phyloP scores from a whole-genome alignment of 768 basidiomycete genomes.

The Leccinellum luteum region DNA sequence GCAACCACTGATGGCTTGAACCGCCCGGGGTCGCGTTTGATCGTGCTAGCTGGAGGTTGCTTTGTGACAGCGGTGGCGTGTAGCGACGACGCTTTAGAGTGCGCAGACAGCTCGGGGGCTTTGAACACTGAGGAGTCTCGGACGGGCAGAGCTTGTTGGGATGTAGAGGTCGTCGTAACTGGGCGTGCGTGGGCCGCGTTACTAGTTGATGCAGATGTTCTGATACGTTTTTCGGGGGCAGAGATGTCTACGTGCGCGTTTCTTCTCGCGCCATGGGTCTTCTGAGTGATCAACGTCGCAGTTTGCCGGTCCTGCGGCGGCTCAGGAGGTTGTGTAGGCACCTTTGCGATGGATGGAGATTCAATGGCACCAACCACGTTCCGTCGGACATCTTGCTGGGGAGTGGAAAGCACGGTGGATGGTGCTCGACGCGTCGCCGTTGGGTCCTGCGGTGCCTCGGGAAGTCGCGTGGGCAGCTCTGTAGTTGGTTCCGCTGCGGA shows the following conservation, averaged over 20 bases:
- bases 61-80: background rate
- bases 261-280: constrained; percentile 12
- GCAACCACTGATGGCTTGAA: constrained; percentile 17
- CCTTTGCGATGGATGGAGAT: background rate
- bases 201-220: background rate
- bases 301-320: background rate
- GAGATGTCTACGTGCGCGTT: constrained; percentile 19
- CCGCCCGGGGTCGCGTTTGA: constrained; percentile 1
- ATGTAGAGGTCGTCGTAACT: background rate
- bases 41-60: background rate
- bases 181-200: background rate
- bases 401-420: background rate
- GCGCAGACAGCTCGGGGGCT: constrained; percentile 4
- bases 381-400: background rate
- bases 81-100: background rate
- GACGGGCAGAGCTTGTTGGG: background rate
- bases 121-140: constrained; percentile 2
- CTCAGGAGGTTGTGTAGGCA: background rate
- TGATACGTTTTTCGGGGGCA: constrained; percentile 13
- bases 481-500: background rate
- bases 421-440: background rate
- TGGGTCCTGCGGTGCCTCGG: background rate
- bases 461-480: background rate
- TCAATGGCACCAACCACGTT: background rate
- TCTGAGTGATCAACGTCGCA: background rate